Evolutionary conservation across 2,329 filamentous ascomycete species (phyloP).

Genomic region (Fusarium mangiferae): DNA sequence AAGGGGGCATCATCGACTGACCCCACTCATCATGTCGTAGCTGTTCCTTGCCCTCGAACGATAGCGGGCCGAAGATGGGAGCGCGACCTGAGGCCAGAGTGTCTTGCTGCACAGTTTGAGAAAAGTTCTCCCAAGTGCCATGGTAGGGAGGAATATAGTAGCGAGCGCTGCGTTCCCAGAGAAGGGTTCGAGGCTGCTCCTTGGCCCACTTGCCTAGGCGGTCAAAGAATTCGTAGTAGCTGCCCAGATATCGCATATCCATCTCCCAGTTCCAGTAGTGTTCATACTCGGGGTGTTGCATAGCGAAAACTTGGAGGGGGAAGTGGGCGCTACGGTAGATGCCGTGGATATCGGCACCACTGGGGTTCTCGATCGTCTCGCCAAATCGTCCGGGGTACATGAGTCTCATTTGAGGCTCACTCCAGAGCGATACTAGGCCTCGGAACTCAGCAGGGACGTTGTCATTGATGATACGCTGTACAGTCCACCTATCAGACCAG

Average conservation of each 20-base stretch:
- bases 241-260: constrained; percentile 72
- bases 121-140: constrained; percentile 78
- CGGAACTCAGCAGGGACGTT: constrained; percentile 79
- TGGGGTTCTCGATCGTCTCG: constrained; percentile 70
- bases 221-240: constrained; percentile 78
- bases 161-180: constrained; percentile 81
- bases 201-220: constrained; percentile 73
- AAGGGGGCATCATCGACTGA: constrained; percentile 63
- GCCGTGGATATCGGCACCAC: constrained; percentile 69
- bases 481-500: constrained; percentile 81
- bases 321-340: constrained; percentile 75
- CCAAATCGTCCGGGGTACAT: constrained; percentile 80
- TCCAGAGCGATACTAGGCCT: constrained; percentile 84
- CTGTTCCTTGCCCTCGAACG: constrained; percentile 58
- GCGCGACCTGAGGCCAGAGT: constrained; percentile 60
- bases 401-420: constrained; percentile 82
- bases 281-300: constrained; percentile 71
- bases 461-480: constrained; percentile 75
- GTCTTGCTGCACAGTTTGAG: constrained; percentile 70
- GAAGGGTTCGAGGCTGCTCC: constrained; percentile 73
- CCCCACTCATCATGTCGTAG: constrained; percentile 64
- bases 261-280: constrained; percentile 79
- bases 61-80: constrained; percentile 77
- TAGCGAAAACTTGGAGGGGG: constrained; percentile 71
- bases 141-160: constrained; percentile 81